Evolutionary conservation across 2,329 filamentous ascomycete species (phyloP).

Genomic region (Lecanicillium sp.): DNA sequence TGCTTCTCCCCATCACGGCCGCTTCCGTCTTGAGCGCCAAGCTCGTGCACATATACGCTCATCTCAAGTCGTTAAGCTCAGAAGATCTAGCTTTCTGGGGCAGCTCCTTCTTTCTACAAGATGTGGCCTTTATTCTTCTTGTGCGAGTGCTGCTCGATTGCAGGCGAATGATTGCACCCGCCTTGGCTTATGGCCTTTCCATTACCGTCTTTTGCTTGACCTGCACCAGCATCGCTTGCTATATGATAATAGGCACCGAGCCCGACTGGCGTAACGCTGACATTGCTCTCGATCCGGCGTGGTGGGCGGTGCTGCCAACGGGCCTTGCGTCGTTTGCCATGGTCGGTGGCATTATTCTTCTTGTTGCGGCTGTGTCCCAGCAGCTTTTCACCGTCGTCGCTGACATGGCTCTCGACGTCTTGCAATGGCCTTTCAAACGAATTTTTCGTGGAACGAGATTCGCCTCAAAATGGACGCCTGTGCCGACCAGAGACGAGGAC

Average conservation of each 20-base stretch:
- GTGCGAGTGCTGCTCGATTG: constrained; percentile 5
- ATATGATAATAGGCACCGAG: constrained; percentile 8
- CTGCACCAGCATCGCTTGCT: constrained; percentile 8
- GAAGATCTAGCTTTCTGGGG: constrained; percentile 5
- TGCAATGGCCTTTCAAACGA: constrained; percentile 4
- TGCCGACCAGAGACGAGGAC: constrained; percentile 5
- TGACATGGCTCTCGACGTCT: constrained; percentile 6
- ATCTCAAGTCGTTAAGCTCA: constrained; percentile 4
- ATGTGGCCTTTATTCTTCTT: constrained; percentile 7
- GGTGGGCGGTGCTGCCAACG: constrained; percentile 8
- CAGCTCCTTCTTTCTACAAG: constrained; percentile 7
- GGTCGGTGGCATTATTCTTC: constrained; percentile 3
- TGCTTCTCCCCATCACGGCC: constrained; percentile 7
- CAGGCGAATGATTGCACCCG: constrained; percentile 2
- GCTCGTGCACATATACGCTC: constrained; percentile 6
- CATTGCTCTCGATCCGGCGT: constrained; percentile 8
- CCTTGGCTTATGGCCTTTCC: constrained; percentile 5
- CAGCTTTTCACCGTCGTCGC: constrained; percentile 6
- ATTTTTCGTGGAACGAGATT: constrained; percentile 1
- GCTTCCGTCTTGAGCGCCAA: constrained; percentile 8
- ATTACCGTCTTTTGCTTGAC: constrained; percentile 36
- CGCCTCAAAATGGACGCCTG: background rate
- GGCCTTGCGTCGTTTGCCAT: constrained; percentile 7
- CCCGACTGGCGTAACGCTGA: constrained; percentile 8
- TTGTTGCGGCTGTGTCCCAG: constrained; percentile 6